phyloP scores from a whole-genome alignment of 2,329 filamentous ascomycete genomes.

The Seiridium unicorne region DNA sequence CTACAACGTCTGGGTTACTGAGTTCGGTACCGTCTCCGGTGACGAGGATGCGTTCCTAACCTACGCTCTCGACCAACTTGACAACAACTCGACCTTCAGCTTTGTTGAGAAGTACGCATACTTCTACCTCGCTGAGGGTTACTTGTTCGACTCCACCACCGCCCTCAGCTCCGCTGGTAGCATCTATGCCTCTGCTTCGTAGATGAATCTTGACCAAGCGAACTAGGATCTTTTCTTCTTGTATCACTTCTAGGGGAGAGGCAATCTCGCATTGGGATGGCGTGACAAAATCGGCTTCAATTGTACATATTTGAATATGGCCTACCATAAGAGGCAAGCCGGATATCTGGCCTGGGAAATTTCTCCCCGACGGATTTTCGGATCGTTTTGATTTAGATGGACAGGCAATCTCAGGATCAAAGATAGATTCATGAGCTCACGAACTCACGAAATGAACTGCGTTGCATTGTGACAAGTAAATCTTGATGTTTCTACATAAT shows the following conservation, averaged over 20 bases:
- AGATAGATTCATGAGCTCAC: conserved; percentile 24
- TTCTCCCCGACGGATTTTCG: conserved; percentile 14
- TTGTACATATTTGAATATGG: conserved; percentile 6
- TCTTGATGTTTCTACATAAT: not conserved
- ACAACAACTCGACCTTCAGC: conserved; percentile 39
- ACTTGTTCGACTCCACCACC: conserved; percentile 37
- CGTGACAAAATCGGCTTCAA: conserved; percentile 5
- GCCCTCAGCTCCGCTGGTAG: conserved; percentile 46
- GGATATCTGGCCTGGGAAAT: conserved; percentile 4
- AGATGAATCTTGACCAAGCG: not conserved
- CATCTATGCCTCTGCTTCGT: conserved; percentile 41
- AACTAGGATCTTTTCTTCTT: conserved; percentile 13
- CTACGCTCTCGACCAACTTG: conserved; percentile 45
- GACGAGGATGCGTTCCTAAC: conserved; percentile 48
- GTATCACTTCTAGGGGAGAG: conserved; percentile 11
- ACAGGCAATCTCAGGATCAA: conserved; percentile 11
- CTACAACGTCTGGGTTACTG: conserved; percentile 61
- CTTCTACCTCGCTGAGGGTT: conserved; percentile 48
- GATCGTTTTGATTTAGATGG: conserved; percentile 12
- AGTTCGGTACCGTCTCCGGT: conserved; percentile 56
- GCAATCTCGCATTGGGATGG: conserved; percentile 14
- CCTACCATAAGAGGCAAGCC: not conserved
- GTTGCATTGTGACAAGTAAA: conserved; percentile 4
- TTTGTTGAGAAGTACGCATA: conserved; percentile 58
- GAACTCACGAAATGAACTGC: conserved; percentile 10